Conservation (phyloP, 805 yeast genomes). For the Cyberlindnera suaveolens region DNA sequence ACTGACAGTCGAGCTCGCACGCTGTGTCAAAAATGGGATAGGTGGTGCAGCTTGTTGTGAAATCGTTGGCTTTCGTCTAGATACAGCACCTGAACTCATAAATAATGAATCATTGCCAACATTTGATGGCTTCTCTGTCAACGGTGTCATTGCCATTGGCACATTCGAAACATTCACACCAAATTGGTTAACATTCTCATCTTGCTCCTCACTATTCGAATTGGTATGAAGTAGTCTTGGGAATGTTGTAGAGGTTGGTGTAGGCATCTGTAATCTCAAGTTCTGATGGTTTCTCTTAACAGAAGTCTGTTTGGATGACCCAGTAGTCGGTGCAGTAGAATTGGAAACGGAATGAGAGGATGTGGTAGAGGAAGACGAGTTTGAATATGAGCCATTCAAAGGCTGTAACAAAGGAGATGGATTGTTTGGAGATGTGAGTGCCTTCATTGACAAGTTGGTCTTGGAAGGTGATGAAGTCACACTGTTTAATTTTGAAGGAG, state of each 20-base stretch:
- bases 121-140: constrained; percentile 46
- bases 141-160: constrained; percentile 75
- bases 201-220: constrained; percentile 24
- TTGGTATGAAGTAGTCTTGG: constrained; percentile 28
- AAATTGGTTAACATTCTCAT: constrained; percentile 56
- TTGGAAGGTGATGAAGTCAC: constrained; percentile 30
- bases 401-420: constrained; percentile 29
- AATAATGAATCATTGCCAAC: neutral
- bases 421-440: constrained; percentile 20
- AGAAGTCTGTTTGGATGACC: neutral
- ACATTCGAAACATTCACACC: constrained; percentile 49
- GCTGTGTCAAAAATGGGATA: constrained; percentile 13
- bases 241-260: constrained; percentile 42
- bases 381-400: constrained; percentile 14
- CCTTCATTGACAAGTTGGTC: constrained; percentile 35
- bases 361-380: neutral
- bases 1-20: constrained; percentile 8
- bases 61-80: constrained; percentile 6
- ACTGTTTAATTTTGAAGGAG: constrained; percentile 24
- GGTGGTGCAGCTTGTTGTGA: constrained; percentile 5
- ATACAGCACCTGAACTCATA: neutral
- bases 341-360: neutral
- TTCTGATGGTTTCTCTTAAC: constrained; percentile 41
- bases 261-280: constrained; percentile 68
- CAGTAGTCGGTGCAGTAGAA: constrained; percentile 1